Evolutionary conservation across 1,139 yeast species (phyloP).

Genomic region (Candida sojae): DNA sequence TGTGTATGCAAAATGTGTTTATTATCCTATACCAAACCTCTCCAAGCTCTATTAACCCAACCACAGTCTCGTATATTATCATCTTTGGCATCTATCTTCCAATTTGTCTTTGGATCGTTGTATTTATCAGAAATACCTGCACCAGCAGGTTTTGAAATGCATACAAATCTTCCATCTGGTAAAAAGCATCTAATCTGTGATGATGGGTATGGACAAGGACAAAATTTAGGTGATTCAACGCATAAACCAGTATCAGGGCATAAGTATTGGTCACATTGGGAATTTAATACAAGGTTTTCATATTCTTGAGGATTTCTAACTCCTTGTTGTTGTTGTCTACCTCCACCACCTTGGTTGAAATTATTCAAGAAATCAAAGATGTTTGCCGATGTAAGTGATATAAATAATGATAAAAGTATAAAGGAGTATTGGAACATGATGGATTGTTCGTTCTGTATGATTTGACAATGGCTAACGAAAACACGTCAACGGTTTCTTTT

Average conservation of each 20-base stretch:
- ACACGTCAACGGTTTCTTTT: constrained; percentile 7
- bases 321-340: constrained; percentile 17
- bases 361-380: constrained; percentile 38
- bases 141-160: constrained; percentile 80
- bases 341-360: constrained; percentile 24
- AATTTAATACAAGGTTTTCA: constrained; percentile 32
- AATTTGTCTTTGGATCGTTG: constrained; percentile 52
- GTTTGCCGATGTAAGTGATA: constrained; percentile 20
- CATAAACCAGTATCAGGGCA: constrained; percentile 85
- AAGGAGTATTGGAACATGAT: constrained; percentile 1
- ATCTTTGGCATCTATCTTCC: constrained; percentile 53
- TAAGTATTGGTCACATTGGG: constrained; percentile 65
- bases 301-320: constrained; percentile 26
- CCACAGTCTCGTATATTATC: constrained; percentile 71
- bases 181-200: constrained; percentile 80
- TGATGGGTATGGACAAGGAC: constrained; percentile 90
- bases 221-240: constrained; percentile 65
- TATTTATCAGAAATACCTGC: constrained; percentile 31
- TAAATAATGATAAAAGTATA: background rate
- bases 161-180: constrained; percentile 69
- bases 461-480: background rate
- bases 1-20: background rate
- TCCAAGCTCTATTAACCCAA: constrained; percentile 64
- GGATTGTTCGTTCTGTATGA: background rate
- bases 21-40: constrained; percentile 33